Conservation (phyloP, 2,329 filamentous ascomycete genomes). For the Alternaria viburni region DNA sequence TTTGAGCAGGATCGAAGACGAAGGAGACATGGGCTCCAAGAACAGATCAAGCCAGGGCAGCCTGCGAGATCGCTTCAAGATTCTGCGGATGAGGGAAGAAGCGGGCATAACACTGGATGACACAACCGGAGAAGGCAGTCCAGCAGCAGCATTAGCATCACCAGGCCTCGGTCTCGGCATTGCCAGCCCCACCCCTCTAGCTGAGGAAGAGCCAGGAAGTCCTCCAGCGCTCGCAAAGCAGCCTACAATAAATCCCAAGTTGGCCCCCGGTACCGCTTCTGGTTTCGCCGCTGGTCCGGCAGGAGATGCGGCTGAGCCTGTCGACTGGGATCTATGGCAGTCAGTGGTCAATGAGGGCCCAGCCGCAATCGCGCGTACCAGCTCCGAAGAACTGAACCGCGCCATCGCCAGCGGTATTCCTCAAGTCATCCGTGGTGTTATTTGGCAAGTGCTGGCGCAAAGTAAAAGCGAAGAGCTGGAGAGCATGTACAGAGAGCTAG, state of each 20-base stretch:
- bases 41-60: constrained; percentile 49
- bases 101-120: constrained; percentile 51
- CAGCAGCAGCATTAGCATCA: constrained; percentile 51
- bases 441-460: constrained; percentile 96
- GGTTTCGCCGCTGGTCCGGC: constrained; percentile 80
- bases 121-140: constrained; percentile 52
- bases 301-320: constrained; percentile 70
- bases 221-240: constrained; percentile 57
- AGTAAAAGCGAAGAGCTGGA: constrained; percentile 94
- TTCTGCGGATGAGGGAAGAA: constrained; percentile 54
- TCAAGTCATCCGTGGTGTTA: constrained; percentile 92
- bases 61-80: constrained; percentile 56
- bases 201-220: constrained; percentile 49
- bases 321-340: constrained; percentile 99
- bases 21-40: constrained; percentile 33
- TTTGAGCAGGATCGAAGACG: constrained; percentile 76
- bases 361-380: constrained; percentile 83
- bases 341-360: constrained; percentile 93
- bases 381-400: constrained; percentile 84
- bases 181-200: constrained; percentile 57
- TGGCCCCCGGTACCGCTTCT: constrained; percentile 85
- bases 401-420: constrained; percentile 95
- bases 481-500: constrained; percentile 80
- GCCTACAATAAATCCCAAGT: constrained; percentile 68
- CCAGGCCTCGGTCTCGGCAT: constrained; percentile 53